Base-by-base conservation (phyloP, 2,329 filamentous ascomycete species). In the Fusarium sp. region DNA sequence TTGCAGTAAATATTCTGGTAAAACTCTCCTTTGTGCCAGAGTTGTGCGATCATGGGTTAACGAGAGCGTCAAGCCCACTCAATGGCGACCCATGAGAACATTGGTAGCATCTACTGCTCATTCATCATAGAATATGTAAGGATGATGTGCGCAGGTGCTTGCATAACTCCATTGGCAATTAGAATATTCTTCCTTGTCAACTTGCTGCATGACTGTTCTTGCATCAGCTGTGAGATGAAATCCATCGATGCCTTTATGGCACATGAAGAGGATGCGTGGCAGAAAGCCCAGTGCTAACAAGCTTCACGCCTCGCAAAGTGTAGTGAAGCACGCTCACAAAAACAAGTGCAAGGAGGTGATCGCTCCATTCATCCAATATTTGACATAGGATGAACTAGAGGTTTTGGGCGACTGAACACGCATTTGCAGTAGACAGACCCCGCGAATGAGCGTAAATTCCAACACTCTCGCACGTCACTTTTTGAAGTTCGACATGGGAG, bases 11-110 rank as follows among this genome's bases (percentile, higher is more conserved):
- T 20, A 44, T 24, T n/a, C 35, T 40, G 53, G 28, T 39, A 46
- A 44, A 35, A 37, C 24, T 24, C 39, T 47, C 50, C 24, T 47
- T 20, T 54, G 47, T 19, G 28, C 20, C 13, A 33, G 33, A 40
- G 48, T 19, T n/a, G 44, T 55, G 43, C 40, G 47, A 46, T n/a
- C 57, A 51, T 67, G 49, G 11, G 46, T 44, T 48, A 64, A 30
- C 39, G 39, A 43, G 13, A 22, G 44, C 43, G 33, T 24, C 50
- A 43, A 46, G 13, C 33, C 28, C 32, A 47, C 26, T 24, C 20
- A 24, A 44, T 22, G 35, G 33, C 51, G 40, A 50, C 49, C 33
- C 26, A 33, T n/a, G 15, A 41, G 48, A 24, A 43, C n/a, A 43
- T n/a, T 48, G 41, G 37, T n/a, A 40, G 30, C 41, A 37, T 54